Conservation (phyloP, 441 rosid species). For the Arabidopsis hybrid region DNA sequence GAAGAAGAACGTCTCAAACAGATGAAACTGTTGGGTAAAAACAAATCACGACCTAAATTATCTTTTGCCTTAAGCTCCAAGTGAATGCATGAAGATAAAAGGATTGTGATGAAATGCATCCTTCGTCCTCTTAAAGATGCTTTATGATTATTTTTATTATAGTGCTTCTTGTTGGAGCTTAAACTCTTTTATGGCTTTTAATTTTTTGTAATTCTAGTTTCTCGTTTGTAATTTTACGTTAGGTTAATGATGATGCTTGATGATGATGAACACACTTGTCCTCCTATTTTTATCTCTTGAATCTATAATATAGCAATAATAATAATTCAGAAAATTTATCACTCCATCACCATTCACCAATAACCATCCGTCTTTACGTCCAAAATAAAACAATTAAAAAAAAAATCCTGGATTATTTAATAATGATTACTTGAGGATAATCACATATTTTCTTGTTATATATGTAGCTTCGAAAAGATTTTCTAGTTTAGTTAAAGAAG, state of each 20-base stretch:
- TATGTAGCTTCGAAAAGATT: too few species aligned
- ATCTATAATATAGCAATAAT: too few species aligned
- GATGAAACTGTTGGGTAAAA: slow-evolving; percentile 92
- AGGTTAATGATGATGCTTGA: background rate
- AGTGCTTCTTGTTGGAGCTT: background rate
- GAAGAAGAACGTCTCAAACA: slow-evolving; percentile 89
- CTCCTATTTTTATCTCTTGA: background rate
- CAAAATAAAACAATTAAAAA: too few species aligned
- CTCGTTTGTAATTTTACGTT: slow-evolving; percentile 28
- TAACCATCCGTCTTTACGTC: too few species aligned
- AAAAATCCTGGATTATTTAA: too few species aligned
- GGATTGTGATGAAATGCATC: slow-evolving; percentile 12
- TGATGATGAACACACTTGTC: background rate
- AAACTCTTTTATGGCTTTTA: background rate
- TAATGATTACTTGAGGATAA: too few species aligned
- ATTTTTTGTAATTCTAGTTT: background rate
- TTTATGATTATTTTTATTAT: slow-evolving; percentile 7
- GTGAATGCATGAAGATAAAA: slow-evolving; percentile 48
- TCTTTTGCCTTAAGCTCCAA: slow-evolving; percentile 88
- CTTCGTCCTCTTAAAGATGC: slow-evolving; percentile 5
- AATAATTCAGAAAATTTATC: background rate
- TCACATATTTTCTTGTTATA: too few species aligned
- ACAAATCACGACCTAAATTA: slow-evolving; percentile 89
- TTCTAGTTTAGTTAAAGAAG: too few species aligned
- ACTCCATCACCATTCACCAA: background rate